phyloP scores from a whole-genome alignment of 2,329 filamentous ascomycete species.

The Pseudogymnoascus sp. region DNA sequence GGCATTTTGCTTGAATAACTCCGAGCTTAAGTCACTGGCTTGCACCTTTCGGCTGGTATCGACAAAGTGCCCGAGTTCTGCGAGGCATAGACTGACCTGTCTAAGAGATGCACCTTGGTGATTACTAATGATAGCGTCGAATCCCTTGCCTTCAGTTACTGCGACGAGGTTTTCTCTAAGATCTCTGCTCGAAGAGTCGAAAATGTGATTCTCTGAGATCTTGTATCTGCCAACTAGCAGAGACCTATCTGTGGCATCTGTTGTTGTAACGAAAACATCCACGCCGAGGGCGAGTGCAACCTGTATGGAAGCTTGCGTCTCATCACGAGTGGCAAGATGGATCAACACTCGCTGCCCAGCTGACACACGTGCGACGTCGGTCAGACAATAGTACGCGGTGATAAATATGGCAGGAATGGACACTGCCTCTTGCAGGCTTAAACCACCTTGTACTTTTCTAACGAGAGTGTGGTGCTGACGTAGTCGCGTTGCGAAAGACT shows the following conservation, averaged over 20 bases:
- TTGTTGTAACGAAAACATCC: slow-evolving; percentile 37
- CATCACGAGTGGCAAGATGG: slow-evolving; percentile 17
- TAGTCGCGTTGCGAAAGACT: slow-evolving; percentile 11
- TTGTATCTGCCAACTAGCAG: too few relatives aligned
- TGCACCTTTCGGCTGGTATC: slow-evolving; percentile 21
- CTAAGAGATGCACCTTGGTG: slow-evolving; percentile 26
- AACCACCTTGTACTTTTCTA: slow-evolving; percentile 21
- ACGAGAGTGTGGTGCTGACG: background rate
- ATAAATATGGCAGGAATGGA: slow-evolving; percentile 34
- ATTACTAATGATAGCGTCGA: slow-evolving; percentile 31
- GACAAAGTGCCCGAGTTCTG: slow-evolving; percentile 35
- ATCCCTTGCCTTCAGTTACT: slow-evolving; percentile 26
- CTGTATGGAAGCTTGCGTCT: slow-evolving; percentile 22
- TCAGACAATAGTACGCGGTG: slow-evolving; percentile 39
- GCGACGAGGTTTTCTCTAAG: slow-evolving; percentile 27
- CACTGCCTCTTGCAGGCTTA: slow-evolving; percentile 26
- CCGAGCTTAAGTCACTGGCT: too few relatives aligned
- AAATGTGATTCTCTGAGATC: background rate
- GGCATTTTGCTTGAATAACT: too few relatives aligned
- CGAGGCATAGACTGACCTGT: slow-evolving; percentile 31
- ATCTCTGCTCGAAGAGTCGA: slow-evolving; percentile 32
- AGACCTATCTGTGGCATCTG: too few relatives aligned
- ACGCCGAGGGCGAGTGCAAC: slow-evolving; percentile 28
- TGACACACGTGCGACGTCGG: slow-evolving; percentile 32
- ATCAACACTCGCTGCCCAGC: slow-evolving; percentile 25